Base-by-base conservation (phyloP, 306 rosid genomes). In the Medicago ruthenica region DNA sequence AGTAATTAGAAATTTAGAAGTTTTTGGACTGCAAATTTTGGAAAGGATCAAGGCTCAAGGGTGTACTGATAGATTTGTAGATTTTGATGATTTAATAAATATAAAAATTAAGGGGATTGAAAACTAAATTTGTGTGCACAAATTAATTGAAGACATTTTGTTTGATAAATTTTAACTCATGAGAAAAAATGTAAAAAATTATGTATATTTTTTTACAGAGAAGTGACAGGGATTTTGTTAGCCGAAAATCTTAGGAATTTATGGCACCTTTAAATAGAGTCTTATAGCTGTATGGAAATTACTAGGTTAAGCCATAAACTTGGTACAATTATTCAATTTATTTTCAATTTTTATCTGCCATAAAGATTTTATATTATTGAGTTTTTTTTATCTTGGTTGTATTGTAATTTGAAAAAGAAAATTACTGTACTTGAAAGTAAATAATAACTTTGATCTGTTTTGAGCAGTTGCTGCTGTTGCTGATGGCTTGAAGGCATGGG, bases 401-500 rank as follows among this genome's bases (percentile, higher is more conserved):
- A 16, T 41, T 55, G 73, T 61, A 39, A 76, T 51, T 37, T 59
- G 44, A 11, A 40, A 39, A 73, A 24, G 16, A 18, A 37, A 8
- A 11, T 11, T 22, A 54, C 70, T 57, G 73, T 57, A 11, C 44
- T 40, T 31, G 41, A 68, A 27, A 27, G 58, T 64, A 71, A 31
- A 67, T 44, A 62, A 20, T 80, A 39, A 36, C 31, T 55, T 77
- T 67, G 47, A 21, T 82, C 36, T 71, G 37, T 53, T 83, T 81
- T 80, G 84, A 60, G 85, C 92, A 96, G 99, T 96, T 87, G 93
- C 88, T 83, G 93, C 96, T 54, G 99, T 92, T 73, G 20, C 93
- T 73, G 99, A 96, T 81, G 99, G 99, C 75, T 67, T 96, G 83
- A 92, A 86, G 81, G 99, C 99, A 1, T 96, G 99, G 99, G 98